These are phyloP conservation scores for Quercus gilva DNA, from an alignment of 306 rosid genomes.

Conservation along the genomic window DNA sequence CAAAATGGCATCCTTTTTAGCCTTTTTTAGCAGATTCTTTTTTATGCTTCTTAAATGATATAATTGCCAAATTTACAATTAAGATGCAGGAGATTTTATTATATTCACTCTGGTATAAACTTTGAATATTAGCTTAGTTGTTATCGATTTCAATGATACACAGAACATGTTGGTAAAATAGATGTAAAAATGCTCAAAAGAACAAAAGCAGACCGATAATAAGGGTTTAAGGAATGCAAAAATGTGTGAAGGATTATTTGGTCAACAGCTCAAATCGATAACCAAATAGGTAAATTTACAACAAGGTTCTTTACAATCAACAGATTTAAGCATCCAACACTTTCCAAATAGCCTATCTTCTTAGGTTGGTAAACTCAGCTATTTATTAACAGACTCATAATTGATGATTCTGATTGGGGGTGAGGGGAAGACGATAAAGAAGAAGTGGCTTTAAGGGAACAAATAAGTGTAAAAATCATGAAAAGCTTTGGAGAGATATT, in stretches of 20 bases:
- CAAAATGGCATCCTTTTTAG: too few species aligned
- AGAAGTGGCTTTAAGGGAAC: background rate
- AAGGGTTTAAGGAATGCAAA: background rate
- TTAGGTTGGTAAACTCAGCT: background rate
- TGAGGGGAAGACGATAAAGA: background rate
- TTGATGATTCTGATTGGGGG: background rate
- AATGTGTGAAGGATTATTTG: background rate
- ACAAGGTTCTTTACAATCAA: background rate
- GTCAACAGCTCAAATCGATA: background rate
- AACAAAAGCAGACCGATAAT: background rate
- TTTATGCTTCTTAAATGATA: background rate
- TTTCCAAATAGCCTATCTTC: background rate
- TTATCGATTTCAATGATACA: background rate
- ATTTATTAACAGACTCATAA: background rate
- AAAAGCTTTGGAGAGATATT: background rate
- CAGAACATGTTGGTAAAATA: background rate
- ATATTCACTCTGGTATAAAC: background rate
- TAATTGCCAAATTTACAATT: background rate
- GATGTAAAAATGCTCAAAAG: background rate
- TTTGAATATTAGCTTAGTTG: background rate
- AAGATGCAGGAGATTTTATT: background rate
- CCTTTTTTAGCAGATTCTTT: background rate
- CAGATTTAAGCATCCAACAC: background rate
- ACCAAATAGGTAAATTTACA: background rate
- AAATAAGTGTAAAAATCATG: background rate